These are phyloP conservation scores for Botrytis squamosa DNA, from an alignment of 2,329 filamentous ascomycete genomes.

Conservation along the genomic window DNA sequence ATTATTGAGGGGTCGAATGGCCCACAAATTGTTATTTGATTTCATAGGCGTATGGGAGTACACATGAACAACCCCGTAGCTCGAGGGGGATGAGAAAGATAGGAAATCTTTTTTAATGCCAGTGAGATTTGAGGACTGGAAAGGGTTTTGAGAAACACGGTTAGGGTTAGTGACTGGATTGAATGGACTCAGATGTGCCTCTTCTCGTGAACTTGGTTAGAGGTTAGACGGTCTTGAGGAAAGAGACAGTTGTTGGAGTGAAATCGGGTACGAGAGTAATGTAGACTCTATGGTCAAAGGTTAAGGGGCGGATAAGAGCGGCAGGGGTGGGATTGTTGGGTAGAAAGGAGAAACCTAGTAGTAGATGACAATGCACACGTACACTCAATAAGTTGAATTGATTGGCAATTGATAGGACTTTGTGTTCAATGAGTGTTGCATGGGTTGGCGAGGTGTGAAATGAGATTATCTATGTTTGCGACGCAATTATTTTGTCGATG, in stretches of 20 bases:
- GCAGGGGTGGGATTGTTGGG: not conserved
- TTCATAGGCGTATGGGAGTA: conserved; percentile 15
- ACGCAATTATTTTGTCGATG: not conserved
- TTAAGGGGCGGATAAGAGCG: no score
- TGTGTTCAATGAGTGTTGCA: not conserved
- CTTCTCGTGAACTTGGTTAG: not conserved
- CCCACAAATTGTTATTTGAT: conserved; percentile 15
- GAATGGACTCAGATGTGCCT: not conserved
- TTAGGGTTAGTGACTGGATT: not conserved
- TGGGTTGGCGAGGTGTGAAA: not conserved
- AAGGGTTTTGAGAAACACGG: not conserved
- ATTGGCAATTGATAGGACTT: not conserved
- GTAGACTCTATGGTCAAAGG: not conserved
- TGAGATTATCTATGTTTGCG: not conserved
- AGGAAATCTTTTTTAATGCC: not conserved
- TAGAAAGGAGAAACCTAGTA: not conserved
- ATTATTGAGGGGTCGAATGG: not conserved
- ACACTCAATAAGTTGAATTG: conserved; percentile 5
- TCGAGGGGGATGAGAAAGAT: not conserved
- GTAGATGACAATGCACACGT: conserved; percentile 2
- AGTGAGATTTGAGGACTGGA: not conserved
- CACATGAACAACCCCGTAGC: not conserved
- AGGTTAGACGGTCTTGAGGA: not conserved
- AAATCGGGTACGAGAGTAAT: not conserved
- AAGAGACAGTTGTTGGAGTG: not conserved